phyloP scores from a whole-genome alignment of 129 eudicot genomes.

The Deinandra increscens region DNA sequence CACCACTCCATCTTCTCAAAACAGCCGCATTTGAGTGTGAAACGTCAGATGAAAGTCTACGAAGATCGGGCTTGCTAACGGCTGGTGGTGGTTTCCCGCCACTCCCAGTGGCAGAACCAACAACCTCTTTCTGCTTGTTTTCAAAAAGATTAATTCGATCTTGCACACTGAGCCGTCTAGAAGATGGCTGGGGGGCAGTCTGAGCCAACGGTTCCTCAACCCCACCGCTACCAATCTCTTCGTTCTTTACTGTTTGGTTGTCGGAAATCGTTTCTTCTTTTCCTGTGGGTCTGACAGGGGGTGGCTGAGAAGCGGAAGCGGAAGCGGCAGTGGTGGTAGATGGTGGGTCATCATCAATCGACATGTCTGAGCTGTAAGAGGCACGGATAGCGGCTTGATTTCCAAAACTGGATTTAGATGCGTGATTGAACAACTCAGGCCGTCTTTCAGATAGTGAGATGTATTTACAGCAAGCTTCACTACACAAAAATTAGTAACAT shows the following conservation, averaged over 20 bases:
- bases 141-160: conserved; percentile 89
- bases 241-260: conserved; percentile 43
- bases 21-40: conserved; percentile 46
- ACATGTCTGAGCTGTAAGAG: conserved; percentile 93
- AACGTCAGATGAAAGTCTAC: conserved; percentile 79
- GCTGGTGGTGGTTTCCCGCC: conserved; percentile 56
- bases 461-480: conserved; percentile 89
- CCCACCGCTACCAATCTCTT: conserved; percentile 36
- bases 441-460: conserved; percentile 58
- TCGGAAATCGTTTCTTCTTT: conserved; percentile 35
- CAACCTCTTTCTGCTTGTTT: conserved; percentile 86
- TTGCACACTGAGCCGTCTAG: conserved; percentile 92
- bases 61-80: conserved; percentile 63
- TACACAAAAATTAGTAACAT: conserved; percentile 33
- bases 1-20: conserved; percentile 99
- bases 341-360: conserved; percentile 69
- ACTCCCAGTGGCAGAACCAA: conserved; percentile 51
- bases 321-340: neutral
- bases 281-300: conserved; percentile 30
- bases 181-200: conserved; percentile 43
- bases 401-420: conserved; percentile 38
- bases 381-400: conserved; percentile 61
- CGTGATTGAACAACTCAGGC: conserved; percentile 51
- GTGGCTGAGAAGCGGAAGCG: conserved; percentile 11
- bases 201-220: conserved; percentile 33